Base-by-base conservation (phyloP, 805 yeast species). In the Candida koratica region DNA sequence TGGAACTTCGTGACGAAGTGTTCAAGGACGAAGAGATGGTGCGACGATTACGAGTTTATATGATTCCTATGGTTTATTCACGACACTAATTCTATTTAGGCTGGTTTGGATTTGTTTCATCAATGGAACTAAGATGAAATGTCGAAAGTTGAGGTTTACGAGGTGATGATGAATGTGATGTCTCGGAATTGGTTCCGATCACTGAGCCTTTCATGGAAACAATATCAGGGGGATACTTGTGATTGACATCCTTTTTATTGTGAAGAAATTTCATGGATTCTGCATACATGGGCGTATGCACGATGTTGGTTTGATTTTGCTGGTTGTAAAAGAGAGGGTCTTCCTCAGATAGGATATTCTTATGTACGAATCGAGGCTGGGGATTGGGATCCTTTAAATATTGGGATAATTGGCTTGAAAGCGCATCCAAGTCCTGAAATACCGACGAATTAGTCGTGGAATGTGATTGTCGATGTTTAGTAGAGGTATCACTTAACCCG, bases 61-160 rank as follows among this genome's bases (percentile, higher is more conserved):
- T 62, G 58, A 37, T 62, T 9, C 68, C 68, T 0, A 55, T 61
- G 60, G 56, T 52, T 1, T 58, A 44, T 36, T 45, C 19, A 3
- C 27, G 38, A 18, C 30, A 28, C n/a, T 34, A 15, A 17, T 6
- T n/a, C n/a, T n/a, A n/a, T n/a, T n/a, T n/a, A n/a, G n/a, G n/a
- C n/a, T n/a, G n/a, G n/a, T n/a, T n/a, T n/a, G n/a, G n/a, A n/a
- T 24, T 14, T 6, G 26, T 6, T 11, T 25, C 28, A 12, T 25
- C 15, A 25, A 25, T 25, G 5, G 28, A 25, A 5, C 17, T 25
- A 12, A 25, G 28, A 12, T 12, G 12, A n/a, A 5, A n/a, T 8
- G 8, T n/a, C 12, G 12, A 24, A 24, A 14, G 11, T 24, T 6
- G 26, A 10, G 16, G 28, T 13, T 5, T 24, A n/a, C 20, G 11